These are phyloP conservation scores for Aspergillus hortae DNA, from an alignment of 2,329 filamentous ascomycete species.

Conservation along the genomic window DNA sequence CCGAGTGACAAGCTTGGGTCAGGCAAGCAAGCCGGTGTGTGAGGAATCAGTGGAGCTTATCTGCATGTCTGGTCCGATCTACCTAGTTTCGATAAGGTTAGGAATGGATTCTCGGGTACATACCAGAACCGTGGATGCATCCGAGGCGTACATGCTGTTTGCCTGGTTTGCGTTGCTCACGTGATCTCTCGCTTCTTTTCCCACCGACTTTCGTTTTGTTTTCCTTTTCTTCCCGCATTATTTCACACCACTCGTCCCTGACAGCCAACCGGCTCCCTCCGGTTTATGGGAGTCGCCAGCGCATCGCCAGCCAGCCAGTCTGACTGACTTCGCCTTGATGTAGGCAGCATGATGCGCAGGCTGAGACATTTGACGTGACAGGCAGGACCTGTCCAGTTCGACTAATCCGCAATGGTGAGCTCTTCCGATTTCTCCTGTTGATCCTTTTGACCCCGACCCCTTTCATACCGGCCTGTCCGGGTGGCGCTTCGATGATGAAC, in stretches of 20 bases:
- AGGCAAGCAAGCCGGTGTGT: no score
- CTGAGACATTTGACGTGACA: constrained; percentile 1
- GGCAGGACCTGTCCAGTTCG: background rate
- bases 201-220: constrained; percentile 7
- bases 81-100: no score
- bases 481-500: constrained; percentile 31
- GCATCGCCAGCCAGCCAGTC: background rate
- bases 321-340: constrained; percentile 10
- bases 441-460: background rate
- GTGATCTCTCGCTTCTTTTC: constrained; percentile 11
- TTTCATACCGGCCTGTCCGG: background rate
- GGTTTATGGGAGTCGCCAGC: background rate
- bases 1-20: no score
- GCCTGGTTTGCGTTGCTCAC: constrained; percentile 4
- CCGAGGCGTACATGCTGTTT: no score
- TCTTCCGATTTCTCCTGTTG: constrained; percentile 3
- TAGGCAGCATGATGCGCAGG: constrained; percentile 4
- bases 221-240: constrained; percentile 4
- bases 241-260: constrained; percentile 2
- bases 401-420: constrained; percentile 18
- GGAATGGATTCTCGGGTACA: no score
- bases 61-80: no score
- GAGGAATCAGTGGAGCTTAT: no score
- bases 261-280: background rate
- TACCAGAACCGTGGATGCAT: no score